These are phyloP conservation scores for Didymellaceae sp. DNA, from an alignment of 2,329 filamentous ascomycete species.

Conservation along the genomic window DNA sequence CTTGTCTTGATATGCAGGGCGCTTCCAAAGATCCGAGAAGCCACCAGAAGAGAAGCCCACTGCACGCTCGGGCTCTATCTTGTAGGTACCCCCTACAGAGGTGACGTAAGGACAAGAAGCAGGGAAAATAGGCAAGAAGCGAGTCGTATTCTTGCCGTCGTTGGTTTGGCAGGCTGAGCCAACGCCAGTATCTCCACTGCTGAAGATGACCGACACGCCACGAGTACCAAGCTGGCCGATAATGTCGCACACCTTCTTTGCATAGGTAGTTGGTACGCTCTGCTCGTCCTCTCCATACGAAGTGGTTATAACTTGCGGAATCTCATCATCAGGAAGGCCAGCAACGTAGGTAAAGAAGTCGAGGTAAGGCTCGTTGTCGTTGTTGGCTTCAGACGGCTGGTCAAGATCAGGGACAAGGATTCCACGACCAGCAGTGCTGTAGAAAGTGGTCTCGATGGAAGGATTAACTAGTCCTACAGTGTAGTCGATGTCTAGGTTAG, in stretches of 20 bases:
- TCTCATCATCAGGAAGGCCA: constrained; percentile 39
- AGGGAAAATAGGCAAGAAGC: constrained; percentile 55
- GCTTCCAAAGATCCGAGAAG: constrained; percentile 54
- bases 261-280: constrained; percentile 46
- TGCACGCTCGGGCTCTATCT: constrained; percentile 50
- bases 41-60: constrained; percentile 53
- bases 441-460: constrained; percentile 53
- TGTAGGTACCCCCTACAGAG: constrained; percentile 52
- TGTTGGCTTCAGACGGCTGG: constrained; percentile 50
- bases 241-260: constrained; percentile 48
- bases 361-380: constrained; percentile 58
- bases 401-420: constrained; percentile 57
- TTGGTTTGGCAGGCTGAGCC: constrained; percentile 55
- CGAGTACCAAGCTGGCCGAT: constrained; percentile 50
- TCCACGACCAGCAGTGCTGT: constrained; percentile 56
- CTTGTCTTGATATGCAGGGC: constrained; percentile 52
- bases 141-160: constrained; percentile 52
- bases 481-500: constrained; percentile 60
- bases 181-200: constrained; percentile 49
- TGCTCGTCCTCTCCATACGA: constrained; percentile 53
- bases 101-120: constrained; percentile 58
- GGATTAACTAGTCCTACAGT: constrained; percentile 54
- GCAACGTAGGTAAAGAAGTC: constrained; percentile 48
- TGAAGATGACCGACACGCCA: constrained; percentile 50
- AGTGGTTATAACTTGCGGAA: constrained; percentile 48